Evolutionary conservation across 2,329 filamentous ascomycete genomes (phyloP), one percentile per base, ranked within the genome.

Genomic region (Helicocarpus griseus): DNA sequence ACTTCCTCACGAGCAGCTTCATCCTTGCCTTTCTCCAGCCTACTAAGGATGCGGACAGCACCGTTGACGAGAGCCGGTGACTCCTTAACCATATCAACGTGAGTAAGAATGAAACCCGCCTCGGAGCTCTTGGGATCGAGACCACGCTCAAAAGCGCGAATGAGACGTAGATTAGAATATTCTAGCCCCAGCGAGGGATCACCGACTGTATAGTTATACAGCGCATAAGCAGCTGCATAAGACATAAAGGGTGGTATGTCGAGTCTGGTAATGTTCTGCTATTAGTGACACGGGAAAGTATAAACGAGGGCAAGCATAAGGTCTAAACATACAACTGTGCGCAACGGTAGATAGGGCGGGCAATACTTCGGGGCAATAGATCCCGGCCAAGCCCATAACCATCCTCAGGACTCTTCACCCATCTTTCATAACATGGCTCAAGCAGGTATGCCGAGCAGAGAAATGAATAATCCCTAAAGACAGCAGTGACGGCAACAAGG

Each of bases 211-310:
- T 82, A 83, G 68, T 83, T 83, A 72, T 79, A 83, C 17, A 83
- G 71, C 24, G 77, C 76, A 62, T 83, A 83, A 0, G 77, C 78
- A 2, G 78, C 80, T 41, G 80, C 80, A 61, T 83, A 95, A 62
- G 93, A 89, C 86, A 95, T 91, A 73, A 94, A 95, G 2, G 89
- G 89, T 62, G 91, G 87, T 67, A 95, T 90, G 52, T 88, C 85
- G 57, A 76, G 69, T 54, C 80, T 82, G 33, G 21, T 14, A 33
- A 41, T 17, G 21, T 7, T 7, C 54, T 21, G 46, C 8, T 13
- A 49, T 56, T 45, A 58, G 52, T 47, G 33, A 45, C 8, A 26
- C 39, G 55, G 31, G 55, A 68, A 69, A 41, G 8, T 9, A 44
- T 45, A 39, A 36, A 28, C 14, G 31, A 29, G 22, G 48, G 7